phyloP scores from a whole-genome alignment of 768 basidiomycete species.

The Mycena kentingensis region DNA sequence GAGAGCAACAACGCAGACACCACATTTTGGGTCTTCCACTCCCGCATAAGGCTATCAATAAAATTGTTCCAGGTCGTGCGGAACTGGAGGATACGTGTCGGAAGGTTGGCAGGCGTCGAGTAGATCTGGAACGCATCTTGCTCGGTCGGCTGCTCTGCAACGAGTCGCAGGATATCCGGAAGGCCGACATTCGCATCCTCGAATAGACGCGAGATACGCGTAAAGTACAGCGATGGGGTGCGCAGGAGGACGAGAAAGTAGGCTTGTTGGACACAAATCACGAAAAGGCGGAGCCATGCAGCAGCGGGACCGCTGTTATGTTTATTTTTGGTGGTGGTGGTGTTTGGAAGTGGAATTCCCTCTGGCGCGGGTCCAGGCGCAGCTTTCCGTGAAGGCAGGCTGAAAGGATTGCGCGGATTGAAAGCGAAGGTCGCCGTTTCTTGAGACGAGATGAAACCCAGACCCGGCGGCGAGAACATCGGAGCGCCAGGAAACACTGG shows the following conservation, averaged over 20 bases:
- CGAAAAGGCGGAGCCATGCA: no score
- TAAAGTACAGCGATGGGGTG: not conserved
- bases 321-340: no score
- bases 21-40: constrained; percentile 60
- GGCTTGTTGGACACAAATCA: no score
- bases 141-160: not conserved
- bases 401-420: no score
- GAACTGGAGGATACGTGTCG: constrained; percentile 50
- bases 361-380: no score
- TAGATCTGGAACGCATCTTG: not conserved
- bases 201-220: not conserved
- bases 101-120: constrained; percentile 28
- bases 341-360: no score
- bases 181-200: not conserved
- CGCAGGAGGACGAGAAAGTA: not conserved
- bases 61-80: constrained; percentile 56
- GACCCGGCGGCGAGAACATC: no score
- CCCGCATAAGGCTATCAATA: constrained; percentile 50
- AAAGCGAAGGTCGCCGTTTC: no score
- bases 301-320: no score
- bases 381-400: no score
- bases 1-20: constrained; percentile 44
- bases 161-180: not conserved
- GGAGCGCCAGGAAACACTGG: no score
- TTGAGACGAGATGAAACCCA: no score